Evolutionary conservation across 371 early-diverging fungal genomes (phyloP), one percentile per base, ranked within the genome.

Genomic region (Mucor lusitanicus): DNA sequence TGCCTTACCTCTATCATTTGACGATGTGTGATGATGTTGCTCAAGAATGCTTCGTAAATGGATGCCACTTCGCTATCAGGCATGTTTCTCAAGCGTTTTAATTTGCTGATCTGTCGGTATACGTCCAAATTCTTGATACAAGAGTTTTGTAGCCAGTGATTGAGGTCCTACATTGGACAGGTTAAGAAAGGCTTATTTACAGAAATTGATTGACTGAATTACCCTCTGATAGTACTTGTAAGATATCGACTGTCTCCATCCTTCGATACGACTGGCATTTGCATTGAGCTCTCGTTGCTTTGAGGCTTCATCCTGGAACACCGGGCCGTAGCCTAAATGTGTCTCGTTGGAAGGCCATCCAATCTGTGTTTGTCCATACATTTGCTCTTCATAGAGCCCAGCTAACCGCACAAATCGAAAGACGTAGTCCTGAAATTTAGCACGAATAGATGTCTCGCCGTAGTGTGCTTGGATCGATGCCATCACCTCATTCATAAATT

Each of bases 391-490:
- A 67, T 92, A 94, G 1, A 91, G 71, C 5, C 92, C 91, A 17
- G 93, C 90, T 33, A 95, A 75, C 28, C 91, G 86, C 23, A 95
- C 89, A 74, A 95, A 94, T 40, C 95, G 87, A 30, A 87, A 85
- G 8, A 97, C 86, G 68, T 95, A 95, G 39, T 91, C 92, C 60
- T 95, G 92, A 53, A 96, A 89, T 65, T 92, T 93, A 58, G 93
- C 90, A 2, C 98, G 89, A 40, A 97, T 90, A 11, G 92, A 84
- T 32, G 91, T 87, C 69, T 97, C 98, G 17, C 92, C 90, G 60
- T 92, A 91, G 71, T 97, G 95, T 7, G 88, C 79, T 55, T 95
- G 90, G 33, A 95, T 92, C 5, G 94, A 90, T 27, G 75, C 73
- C 72, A 93, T 72, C 12, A 94, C 88, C 63, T 90, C 90, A n/a